phyloP scores from a whole-genome alignment of 1,139 yeast genomes.

The Arxiozyma slooffiae region DNA sequence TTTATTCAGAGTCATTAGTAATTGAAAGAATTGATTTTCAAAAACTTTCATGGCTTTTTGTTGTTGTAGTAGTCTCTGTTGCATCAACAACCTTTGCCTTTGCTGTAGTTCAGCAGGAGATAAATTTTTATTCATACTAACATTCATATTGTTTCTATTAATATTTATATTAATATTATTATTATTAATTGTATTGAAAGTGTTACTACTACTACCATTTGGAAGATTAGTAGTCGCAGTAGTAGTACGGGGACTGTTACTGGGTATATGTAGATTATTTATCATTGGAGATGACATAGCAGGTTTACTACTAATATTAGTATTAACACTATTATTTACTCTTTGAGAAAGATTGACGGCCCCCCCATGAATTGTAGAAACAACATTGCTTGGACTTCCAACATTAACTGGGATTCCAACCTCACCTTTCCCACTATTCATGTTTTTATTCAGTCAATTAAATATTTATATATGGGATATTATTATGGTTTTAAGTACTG shows the following conservation, averaged over 20 bases:
- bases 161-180: slow-evolving; percentile 7
- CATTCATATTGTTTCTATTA: background rate
- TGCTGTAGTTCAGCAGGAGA: slow-evolving; percentile 11
- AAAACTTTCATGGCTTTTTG: slow-evolving; percentile 38
- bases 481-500: background rate
- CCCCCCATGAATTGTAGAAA: background rate
- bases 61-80: slow-evolving; percentile 32
- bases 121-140: slow-evolving; percentile 7
- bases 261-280: background rate
- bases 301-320: background rate
- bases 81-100: slow-evolving; percentile 28
- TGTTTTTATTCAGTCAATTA: background rate
- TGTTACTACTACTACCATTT: too few relatives aligned
- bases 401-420: slow-evolving; percentile 3
- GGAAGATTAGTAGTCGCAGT: background rate
- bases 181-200: background rate
- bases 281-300: background rate
- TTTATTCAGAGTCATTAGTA: slow-evolving; percentile 25
- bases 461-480: too few relatives aligned
- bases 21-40: slow-evolving; percentile 35
- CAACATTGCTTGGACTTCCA: background rate
- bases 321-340: background rate
- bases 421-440: background rate
- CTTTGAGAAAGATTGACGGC: background rate
- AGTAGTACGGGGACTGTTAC: background rate